Evolutionary conservation across 768 basidiomycete species (phyloP).

Genomic region (Russula griseocarnosa): DNA sequence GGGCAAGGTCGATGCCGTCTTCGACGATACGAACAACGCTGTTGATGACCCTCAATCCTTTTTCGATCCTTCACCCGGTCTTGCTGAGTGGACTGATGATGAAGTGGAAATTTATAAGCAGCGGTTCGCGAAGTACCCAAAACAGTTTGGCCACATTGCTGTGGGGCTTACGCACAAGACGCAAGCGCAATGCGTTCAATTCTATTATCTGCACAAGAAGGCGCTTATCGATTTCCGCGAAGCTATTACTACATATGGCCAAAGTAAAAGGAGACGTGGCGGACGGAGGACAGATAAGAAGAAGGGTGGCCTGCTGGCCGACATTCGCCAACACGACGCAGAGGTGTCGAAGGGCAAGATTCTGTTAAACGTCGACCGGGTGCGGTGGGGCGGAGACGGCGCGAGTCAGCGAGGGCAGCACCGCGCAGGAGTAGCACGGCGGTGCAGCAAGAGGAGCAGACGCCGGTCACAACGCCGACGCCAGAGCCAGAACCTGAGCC

Average conservation of each 20-base stretch:
- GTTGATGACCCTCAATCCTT: constrained; percentile 75
- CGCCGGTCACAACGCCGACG: constrained; percentile 55
- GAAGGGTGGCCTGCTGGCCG: constrained; percentile 74
- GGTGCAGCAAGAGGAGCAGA: constrained; percentile 48
- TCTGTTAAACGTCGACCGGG: constrained; percentile 25
- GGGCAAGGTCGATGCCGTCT: constrained; percentile 57
- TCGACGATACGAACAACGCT: constrained; percentile 81
- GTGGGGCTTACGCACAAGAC: constrained; percentile 79
- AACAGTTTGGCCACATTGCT: constrained; percentile 94
- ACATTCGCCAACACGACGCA: constrained; percentile 75
- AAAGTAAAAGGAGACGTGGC: constrained; percentile 59
- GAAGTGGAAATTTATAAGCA: constrained; percentile 77
- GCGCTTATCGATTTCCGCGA: constrained; percentile 78
- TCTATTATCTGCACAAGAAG: constrained; percentile 95
- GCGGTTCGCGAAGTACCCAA: constrained; percentile 80
- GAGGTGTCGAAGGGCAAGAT: constrained; percentile 32
- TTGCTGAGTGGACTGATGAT: constrained; percentile 81
- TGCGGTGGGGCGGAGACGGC: constrained; percentile 11
- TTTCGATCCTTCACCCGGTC: constrained; percentile 67
- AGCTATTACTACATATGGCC: constrained; percentile 61
- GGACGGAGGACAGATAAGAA: constrained; percentile 60
- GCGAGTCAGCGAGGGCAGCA: constrained; percentile 20
- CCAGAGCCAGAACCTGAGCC: constrained; percentile 56
- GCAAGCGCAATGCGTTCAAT: constrained; percentile 82
- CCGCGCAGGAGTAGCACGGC: constrained; percentile 19